Conservation (phyloP, 108 stramenopile genomes). For the Skeletonema tropicum region DNA sequence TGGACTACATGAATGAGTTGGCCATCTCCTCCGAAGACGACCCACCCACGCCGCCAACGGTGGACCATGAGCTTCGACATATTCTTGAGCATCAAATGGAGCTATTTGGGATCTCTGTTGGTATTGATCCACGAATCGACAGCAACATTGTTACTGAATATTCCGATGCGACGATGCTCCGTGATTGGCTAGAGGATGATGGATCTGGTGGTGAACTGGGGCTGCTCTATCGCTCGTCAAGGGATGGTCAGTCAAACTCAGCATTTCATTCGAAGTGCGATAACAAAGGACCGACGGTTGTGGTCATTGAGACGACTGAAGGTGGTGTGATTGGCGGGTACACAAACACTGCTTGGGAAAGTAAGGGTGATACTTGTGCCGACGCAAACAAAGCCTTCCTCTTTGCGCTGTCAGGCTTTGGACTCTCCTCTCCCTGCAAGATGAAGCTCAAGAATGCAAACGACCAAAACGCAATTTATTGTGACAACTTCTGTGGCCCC, state of each 20-base stretch:
- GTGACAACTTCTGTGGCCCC: background rate
- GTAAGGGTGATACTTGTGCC: background rate
- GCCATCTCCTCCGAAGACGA: slow-evolving; percentile 7
- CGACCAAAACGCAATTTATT: background rate
- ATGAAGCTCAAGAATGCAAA: slow-evolving; percentile 2
- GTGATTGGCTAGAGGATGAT: slow-evolving; percentile 28
- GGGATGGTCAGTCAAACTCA: slow-evolving; percentile 9
- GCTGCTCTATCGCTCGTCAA: slow-evolving; percentile 29
- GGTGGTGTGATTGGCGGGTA: slow-evolving; percentile 24
- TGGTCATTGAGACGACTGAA: slow-evolving; percentile 19
- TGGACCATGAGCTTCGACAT: slow-evolving; percentile 27
- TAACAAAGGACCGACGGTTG: slow-evolving; percentile 7
- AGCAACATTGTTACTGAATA: slow-evolving; percentile 16
- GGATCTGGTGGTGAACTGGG: slow-evolving; percentile 4
- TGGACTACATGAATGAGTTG: too few relatives aligned
- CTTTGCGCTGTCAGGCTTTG: slow-evolving; percentile 4
- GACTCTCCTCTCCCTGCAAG: background rate
- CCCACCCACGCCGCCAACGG: slow-evolving; percentile 17
- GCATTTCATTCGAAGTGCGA: slow-evolving; percentile 34
- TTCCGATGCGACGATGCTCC: background rate
- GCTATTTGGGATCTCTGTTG: too few relatives aligned
- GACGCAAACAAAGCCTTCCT: slow-evolving; percentile 8
- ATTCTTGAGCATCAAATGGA: too few relatives aligned
- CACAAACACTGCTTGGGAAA: background rate
- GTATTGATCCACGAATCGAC: background rate